These are phyloP conservation scores for Cyclotella kingstonii DNA, from an alignment of 108 stramenopile species.

Conservation along the genomic window DNA sequence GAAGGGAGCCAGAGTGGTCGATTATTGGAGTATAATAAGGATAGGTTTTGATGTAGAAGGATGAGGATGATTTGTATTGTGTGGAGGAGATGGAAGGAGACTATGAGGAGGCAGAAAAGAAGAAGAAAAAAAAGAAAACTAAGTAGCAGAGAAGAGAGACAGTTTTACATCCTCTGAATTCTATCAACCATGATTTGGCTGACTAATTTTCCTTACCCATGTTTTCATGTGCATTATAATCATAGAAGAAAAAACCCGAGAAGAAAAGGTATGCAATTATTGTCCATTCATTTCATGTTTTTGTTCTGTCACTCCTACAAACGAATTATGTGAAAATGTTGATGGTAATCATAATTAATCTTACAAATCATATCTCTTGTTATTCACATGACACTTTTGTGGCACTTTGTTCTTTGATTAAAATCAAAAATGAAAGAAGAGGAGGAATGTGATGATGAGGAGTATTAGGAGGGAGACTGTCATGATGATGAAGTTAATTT, in stretches of 20 bases:
- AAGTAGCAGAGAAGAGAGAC: not conserved
- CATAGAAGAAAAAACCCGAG: too few species aligned
- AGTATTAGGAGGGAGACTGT: not conserved
- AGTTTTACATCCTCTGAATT: not conserved
- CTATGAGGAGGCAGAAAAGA: not conserved
- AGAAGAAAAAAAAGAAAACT: constrained; percentile 2
- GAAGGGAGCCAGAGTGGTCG: too few species aligned
- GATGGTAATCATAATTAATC: too few species aligned
- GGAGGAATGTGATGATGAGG: too few species aligned
- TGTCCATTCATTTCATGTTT: not conserved
- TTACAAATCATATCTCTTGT: too few species aligned
- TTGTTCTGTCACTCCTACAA: too few species aligned
- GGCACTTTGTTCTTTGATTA: too few species aligned
- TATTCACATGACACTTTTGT: too few species aligned
- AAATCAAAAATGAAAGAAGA: not conserved
- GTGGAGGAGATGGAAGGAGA: too few species aligned
- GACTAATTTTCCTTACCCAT: not conserved
- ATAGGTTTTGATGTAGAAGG: constrained; percentile 6
- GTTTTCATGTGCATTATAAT: not conserved
- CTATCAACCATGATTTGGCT: too few species aligned
- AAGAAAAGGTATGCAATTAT: not conserved
- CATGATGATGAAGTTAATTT: constrained; percentile 15
- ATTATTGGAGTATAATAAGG: not conserved
- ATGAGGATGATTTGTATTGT: not conserved
- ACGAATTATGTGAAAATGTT: too few species aligned